Percentiles rank a stretch among this genome's conserved stretches.
phyloP scores from a whole-genome alignment of 176 grass and related monocot genomes.

The Melocanna baccifera region DNA sequence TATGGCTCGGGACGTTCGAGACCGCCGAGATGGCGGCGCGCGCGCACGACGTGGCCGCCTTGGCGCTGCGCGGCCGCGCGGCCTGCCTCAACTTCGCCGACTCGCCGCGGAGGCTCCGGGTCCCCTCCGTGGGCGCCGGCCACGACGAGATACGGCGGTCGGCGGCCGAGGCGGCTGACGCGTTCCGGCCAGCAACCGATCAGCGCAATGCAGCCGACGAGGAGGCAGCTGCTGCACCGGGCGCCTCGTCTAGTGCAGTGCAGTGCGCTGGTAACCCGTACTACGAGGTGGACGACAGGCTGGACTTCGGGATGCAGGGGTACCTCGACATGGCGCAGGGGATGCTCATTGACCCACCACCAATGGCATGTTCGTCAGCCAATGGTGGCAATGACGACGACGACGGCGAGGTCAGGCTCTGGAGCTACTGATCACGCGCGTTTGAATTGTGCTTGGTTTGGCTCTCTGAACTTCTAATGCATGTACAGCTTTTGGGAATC shows the following conservation, averaged over 20 bases:
- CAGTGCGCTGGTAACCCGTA: background rate
- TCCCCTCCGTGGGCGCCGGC: slow-evolving; percentile 39
- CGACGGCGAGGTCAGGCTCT: slow-evolving; percentile 50
- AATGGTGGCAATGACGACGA: slow-evolving; percentile 20
- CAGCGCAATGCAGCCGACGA: slow-evolving; percentile 1
- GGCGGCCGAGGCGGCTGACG: slow-evolving; percentile 50
- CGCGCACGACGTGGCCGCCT: slow-evolving; percentile 83
- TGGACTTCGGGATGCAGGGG: slow-evolving; percentile 81
- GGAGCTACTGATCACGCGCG: slow-evolving; percentile 51
- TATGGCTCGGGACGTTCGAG: slow-evolving; percentile 89
- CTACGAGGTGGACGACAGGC: slow-evolving; percentile 37
- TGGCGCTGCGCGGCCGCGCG: slow-evolving; percentile 60
- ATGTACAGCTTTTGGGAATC: slow-evolving; percentile 34
- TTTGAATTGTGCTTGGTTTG: background rate
- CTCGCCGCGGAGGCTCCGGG: slow-evolving; percentile 48
- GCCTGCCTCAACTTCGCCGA: slow-evolving; percentile 98
- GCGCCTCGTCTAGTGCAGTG: background rate
- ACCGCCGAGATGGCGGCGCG: slow-evolving; percentile 93
- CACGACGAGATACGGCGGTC: slow-evolving; percentile 60
- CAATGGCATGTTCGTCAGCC: slow-evolving; percentile 20
- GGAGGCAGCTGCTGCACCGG: background rate
- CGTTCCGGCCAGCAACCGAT: slow-evolving; percentile 29
- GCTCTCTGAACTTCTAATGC: background rate
- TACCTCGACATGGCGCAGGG: slow-evolving; percentile 91
- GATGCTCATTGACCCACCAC: slow-evolving; percentile 82